Evolutionary conservation across 1,139 yeast genomes (phyloP), one percentile per base, ranked within the genome.

Genomic region (Petasospora fabianii): DNA sequence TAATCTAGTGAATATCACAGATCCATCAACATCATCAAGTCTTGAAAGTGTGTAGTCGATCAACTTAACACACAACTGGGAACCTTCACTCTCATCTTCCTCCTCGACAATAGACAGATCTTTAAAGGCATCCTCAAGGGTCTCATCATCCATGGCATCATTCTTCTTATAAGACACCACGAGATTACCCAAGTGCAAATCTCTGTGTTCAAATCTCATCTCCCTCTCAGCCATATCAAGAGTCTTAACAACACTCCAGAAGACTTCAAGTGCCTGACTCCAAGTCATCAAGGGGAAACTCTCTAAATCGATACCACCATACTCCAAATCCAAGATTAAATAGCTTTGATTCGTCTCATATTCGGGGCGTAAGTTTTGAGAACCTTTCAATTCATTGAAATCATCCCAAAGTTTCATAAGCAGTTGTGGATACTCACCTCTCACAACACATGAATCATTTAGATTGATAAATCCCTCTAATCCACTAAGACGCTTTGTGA

Each of bases 151-250:
- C 21, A 34, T 34, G 12, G 12, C 39, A n/a, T 30, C 34, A 2
- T n/a, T n/a, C 19, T 44, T 37, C 9, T 13, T 24, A 17, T 37
- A 38, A 15, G 46, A 46, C 18, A 65, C 51, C 13, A 71, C 61
- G 37, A 81, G 62, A 51, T 81, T 81, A n/a, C 80, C 80, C 70
- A 81, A 68, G 47, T 77, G 81, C 44, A 81, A 60, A 55, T 80
- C 84, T 22, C 88, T 66, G 53, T 81, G 88, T 58, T 81, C 88
- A 59, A 80, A 80, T 46, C 71, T 66, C 44, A 64, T 61, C 33
- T 60, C 55, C 15, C 61, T 57, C 55, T 81, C 87, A 2, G 76
- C 81, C 7, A 58, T 59, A 19, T 74, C 68, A 26, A 81, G 57
- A 7, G 67, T 60, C n/a, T 63, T 57, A 2, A 67, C 75, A 24